Percentiles rank a stretch among this genome's conserved stretches.
phyloP scores from a whole-genome alignment of 768 basidiomycete genomes.

The Suillus paluster region DNA sequence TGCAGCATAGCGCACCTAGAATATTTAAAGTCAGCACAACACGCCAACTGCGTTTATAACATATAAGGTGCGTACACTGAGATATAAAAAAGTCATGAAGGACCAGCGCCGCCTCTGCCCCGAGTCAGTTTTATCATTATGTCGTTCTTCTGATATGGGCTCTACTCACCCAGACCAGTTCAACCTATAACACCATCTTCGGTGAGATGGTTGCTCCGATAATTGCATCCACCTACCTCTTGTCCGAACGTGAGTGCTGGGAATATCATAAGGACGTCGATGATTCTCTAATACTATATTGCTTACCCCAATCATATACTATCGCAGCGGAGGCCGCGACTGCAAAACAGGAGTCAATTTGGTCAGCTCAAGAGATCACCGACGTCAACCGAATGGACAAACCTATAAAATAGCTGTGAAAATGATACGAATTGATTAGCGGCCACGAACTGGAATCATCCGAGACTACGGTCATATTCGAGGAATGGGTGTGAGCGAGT shows the following conservation, averaged over 20 bases:
- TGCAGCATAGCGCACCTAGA: background rate
- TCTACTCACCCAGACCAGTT: background rate
- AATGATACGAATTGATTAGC: too few relatives aligned
- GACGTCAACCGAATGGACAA: too few relatives aligned
- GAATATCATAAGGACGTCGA: background rate
- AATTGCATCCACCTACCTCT: background rate
- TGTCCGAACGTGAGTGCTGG: background rate
- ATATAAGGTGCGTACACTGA: background rate
- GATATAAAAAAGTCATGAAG: background rate
- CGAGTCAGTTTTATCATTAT: background rate
- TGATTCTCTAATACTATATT: background rate
- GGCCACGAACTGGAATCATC: too few relatives aligned
- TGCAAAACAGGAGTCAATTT: background rate
- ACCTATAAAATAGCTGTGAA: too few relatives aligned
- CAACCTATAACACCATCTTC: background rate
- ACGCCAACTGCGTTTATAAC: background rate
- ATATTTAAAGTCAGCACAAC: background rate
- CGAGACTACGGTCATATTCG: too few relatives aligned
- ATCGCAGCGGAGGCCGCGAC: too few relatives aligned
- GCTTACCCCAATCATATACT: background rate
- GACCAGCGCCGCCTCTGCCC: background rate
- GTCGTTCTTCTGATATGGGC: background rate
- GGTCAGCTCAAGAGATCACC: too few relatives aligned
- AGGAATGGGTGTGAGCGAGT: too few relatives aligned
- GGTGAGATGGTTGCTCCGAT: background rate